These are phyloP conservation scores for Cephaloascus fragrans DNA, from an alignment of 805 yeast species.

Conservation along the genomic window DNA sequence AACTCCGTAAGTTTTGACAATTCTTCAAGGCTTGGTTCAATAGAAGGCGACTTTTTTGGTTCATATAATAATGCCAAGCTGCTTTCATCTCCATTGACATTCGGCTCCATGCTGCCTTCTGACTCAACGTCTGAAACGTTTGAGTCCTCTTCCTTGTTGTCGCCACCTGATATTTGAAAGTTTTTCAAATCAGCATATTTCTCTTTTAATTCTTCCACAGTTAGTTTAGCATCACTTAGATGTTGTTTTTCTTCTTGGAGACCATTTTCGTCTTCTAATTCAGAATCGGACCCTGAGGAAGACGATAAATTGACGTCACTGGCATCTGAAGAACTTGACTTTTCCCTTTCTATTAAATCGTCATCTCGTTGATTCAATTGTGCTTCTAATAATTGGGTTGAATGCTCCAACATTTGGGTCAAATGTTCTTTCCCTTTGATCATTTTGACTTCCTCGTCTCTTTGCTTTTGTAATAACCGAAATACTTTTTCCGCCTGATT, in stretches of 20 bases:
- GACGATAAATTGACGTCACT: slow-evolving; percentile 1
- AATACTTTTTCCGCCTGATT: slow-evolving; percentile 76
- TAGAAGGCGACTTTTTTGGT: not conserved
- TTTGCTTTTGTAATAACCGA: slow-evolving; percentile 61
- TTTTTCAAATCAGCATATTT: slow-evolving; percentile 42
- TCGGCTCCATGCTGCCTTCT: slow-evolving; percentile 2
- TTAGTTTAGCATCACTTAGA: slow-evolving; percentile 36
- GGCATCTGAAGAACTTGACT: slow-evolving; percentile 4
- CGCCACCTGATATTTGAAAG: slow-evolving; percentile 4
- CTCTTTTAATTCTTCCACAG: slow-evolving; percentile 44
- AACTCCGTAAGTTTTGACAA: slow-evolving; percentile 11
- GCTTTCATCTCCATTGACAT: slow-evolving; percentile 6
- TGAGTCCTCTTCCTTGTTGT: not conserved
- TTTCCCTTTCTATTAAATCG: slow-evolving; percentile 9
- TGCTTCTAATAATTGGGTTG: slow-evolving; percentile 83
- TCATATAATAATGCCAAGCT: not conserved
- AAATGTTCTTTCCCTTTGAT: slow-evolving; percentile 80
- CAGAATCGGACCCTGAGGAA: slow-evolving; percentile 7
- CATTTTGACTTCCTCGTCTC: slow-evolving; percentile 70
- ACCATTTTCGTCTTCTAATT: slow-evolving; percentile 12
- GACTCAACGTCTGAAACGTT: not conserved
- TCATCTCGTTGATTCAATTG: slow-evolving; percentile 42
- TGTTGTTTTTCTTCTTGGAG: slow-evolving; percentile 14
- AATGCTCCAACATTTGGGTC: slow-evolving; percentile 80
- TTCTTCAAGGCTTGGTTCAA: not conserved